Evolutionary conservation across 306 rosid genomes (phyloP).

Genomic region (Gastrolobium bilobum): DNA sequence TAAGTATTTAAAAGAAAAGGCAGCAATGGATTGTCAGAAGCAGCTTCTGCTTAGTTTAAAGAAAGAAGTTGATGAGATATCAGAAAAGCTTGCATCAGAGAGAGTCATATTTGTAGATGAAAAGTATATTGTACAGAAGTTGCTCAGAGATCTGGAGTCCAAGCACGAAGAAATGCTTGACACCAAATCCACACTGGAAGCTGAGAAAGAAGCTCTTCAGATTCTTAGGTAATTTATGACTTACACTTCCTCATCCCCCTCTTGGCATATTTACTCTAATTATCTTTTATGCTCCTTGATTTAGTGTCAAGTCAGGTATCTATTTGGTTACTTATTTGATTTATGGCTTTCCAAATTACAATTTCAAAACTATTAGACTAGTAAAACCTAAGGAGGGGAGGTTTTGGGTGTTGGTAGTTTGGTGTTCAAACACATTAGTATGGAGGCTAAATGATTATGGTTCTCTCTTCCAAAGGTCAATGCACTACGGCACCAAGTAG

Average conservation of each 20-base stretch:
- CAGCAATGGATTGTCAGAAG: conserved; percentile 86
- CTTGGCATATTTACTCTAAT: not conserved
- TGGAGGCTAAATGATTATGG: conserved; percentile 10
- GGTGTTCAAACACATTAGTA: conserved; percentile 5
- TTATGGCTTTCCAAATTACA: conserved; percentile 36
- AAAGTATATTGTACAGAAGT: conserved; percentile 60
- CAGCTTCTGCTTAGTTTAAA: conserved; percentile 74
- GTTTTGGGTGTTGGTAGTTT: conserved; percentile 2
- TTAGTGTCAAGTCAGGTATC: conserved; percentile 31
- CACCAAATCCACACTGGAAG: conserved; percentile 79
- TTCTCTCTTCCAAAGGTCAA: not conserved
- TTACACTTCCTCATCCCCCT: not conserved
- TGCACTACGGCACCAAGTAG: not conserved
- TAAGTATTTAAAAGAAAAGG: conserved; percentile 73
- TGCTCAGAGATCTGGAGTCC: conserved; percentile 64
- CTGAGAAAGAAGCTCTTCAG: conserved; percentile 94
- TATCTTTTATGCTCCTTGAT: conserved; percentile 36
- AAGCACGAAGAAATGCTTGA: conserved; percentile 72
- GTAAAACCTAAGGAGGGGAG: not conserved
- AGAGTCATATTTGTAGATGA: conserved; percentile 67
- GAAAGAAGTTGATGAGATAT: conserved; percentile 80
- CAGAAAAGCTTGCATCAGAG: conserved; percentile 78
- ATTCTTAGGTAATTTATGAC: conserved; percentile 72
- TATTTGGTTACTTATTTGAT: conserved; percentile 8
- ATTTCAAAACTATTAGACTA: conserved; percentile 11